phyloP scores from a whole-genome alignment of 176 grass and related monocot genomes.

The Pontederia paniculata region DNA sequence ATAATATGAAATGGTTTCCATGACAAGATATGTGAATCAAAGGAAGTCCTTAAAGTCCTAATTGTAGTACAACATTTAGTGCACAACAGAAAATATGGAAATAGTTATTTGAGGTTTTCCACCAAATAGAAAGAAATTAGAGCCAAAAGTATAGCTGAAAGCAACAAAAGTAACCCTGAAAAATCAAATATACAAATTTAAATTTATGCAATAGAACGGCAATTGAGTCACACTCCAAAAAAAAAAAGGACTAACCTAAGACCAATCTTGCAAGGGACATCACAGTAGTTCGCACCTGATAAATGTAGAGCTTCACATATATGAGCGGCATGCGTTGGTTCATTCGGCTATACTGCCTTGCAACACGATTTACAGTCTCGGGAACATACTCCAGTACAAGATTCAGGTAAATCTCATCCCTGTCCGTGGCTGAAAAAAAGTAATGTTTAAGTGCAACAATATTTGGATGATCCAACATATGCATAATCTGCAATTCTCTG shows the following conservation, averaged over 20 bases:
- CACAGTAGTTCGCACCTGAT: slow-evolving; percentile 47
- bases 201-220: too few relatives aligned
- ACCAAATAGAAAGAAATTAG: too few relatives aligned
- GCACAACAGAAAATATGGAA: too few relatives aligned
- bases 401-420: slow-evolving; percentile 85
- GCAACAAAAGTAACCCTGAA: too few relatives aligned
- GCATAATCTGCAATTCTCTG: slow-evolving; percentile 89
- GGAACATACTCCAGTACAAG: slow-evolving; percentile 90
- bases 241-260: not conserved
- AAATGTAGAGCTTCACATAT: slow-evolving; percentile 87
- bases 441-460: slow-evolving; percentile 84
- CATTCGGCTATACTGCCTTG: slow-evolving; percentile 70
- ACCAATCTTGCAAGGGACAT: not conserved
- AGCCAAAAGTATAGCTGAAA: too few relatives aligned
- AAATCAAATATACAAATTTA: too few relatives aligned
- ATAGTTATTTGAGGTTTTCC: too few relatives aligned
- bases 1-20: too few relatives aligned
- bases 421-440: slow-evolving; percentile 86
- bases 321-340: slow-evolving; percentile 79
- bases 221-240: not conserved
- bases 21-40: too few relatives aligned
- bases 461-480: slow-evolving; percentile 98
- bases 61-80: too few relatives aligned
- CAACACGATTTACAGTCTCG: slow-evolving; percentile 73
- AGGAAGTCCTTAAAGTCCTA: too few relatives aligned